These are phyloP conservation scores for Neurospora sp. DNA, from an alignment of 495 filamentous ascomycete species.

Conservation along the genomic window DNA sequence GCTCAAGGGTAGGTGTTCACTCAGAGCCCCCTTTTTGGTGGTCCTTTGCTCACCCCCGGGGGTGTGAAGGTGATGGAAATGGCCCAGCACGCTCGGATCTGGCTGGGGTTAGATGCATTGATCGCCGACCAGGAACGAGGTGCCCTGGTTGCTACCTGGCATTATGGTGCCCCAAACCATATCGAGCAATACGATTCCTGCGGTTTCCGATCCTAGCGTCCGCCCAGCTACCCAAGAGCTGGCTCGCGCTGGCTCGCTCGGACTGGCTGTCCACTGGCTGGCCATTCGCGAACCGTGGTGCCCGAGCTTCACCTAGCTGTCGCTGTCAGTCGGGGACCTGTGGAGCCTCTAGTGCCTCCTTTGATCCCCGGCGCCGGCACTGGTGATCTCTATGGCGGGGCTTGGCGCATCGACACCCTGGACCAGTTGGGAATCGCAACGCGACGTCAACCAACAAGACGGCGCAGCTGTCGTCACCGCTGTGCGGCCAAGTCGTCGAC, in stretches of 20 bases:
- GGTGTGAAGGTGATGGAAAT: neutral
- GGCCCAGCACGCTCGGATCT: neutral
- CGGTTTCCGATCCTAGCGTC: conserved; percentile 24
- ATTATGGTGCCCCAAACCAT: conserved; percentile 11
- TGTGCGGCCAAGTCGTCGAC: neutral
- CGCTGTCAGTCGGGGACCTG: neutral
- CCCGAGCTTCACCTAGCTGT: neutral
- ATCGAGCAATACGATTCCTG: conserved; percentile 9
- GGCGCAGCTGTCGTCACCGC: neutral
- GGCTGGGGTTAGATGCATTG: conserved; percentile 11
- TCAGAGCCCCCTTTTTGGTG: neutral
- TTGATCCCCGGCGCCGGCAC: neutral
- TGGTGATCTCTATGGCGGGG: neutral
- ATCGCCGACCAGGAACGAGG: conserved; percentile 24
- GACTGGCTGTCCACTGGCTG: neutral
- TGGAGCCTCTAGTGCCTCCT: neutral
- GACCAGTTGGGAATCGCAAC: neutral
- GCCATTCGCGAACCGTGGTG: neutral
- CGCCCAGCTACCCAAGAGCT: neutral
- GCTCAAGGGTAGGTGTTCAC: neutral
- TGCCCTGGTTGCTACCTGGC: neutral
- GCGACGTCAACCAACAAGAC: neutral
- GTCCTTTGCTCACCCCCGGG: conserved; percentile 4
- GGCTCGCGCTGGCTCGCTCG: neutral
- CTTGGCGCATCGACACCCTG: neutral